Evolutionary conservation across 345 rosid genomes (phyloP).

Genomic region (Dipteronia sinensis): DNA sequence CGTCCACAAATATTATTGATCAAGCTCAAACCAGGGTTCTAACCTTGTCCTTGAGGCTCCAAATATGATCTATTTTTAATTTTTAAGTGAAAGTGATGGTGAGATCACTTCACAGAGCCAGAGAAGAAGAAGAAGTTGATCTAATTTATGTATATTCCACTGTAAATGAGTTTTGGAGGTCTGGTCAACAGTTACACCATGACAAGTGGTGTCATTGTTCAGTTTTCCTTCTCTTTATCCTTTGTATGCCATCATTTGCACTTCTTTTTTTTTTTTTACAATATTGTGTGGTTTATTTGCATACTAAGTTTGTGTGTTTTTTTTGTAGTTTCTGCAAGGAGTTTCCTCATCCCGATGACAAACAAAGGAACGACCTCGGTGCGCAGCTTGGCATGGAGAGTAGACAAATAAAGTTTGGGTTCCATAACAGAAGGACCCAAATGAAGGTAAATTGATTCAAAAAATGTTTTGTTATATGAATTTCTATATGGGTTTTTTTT

Average conservation of each 20-base stretch:
- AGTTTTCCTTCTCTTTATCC: too few relatives aligned
- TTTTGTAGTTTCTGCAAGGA: slow-evolving; percentile 51
- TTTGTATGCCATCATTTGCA: background rate
- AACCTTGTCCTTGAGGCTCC: too few relatives aligned
- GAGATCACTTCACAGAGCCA: too few relatives aligned
- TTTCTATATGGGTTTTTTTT: background rate
- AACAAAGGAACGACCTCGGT: slow-evolving; percentile 60
- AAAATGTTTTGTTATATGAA: background rate
- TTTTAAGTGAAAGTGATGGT: too few relatives aligned
- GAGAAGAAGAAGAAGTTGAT: too few relatives aligned
- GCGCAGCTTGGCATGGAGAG: slow-evolving; percentile 53
- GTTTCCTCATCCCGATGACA: slow-evolving; percentile 78
- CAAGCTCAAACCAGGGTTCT: too few relatives aligned
- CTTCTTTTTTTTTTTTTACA: background rate
- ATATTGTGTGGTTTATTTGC: background rate
- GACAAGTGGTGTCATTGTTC: slow-evolving; percentile 38
- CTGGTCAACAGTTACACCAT: slow-evolving; percentile 2
- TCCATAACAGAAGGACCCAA: slow-evolving; percentile 79
- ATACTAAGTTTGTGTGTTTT: background rate
- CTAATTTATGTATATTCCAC: too few relatives aligned
- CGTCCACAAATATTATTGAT: too few relatives aligned
- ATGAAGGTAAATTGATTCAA: slow-evolving; percentile 49
- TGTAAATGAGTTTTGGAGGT: too few relatives aligned
- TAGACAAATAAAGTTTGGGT: slow-evolving; percentile 81
- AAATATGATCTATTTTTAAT: too few relatives aligned